Evolutionary conservation across 352 stramenopile species (phyloP), one percentile per base, ranked within the genome.

Genomic region (Pythium dissotocum): DNA sequence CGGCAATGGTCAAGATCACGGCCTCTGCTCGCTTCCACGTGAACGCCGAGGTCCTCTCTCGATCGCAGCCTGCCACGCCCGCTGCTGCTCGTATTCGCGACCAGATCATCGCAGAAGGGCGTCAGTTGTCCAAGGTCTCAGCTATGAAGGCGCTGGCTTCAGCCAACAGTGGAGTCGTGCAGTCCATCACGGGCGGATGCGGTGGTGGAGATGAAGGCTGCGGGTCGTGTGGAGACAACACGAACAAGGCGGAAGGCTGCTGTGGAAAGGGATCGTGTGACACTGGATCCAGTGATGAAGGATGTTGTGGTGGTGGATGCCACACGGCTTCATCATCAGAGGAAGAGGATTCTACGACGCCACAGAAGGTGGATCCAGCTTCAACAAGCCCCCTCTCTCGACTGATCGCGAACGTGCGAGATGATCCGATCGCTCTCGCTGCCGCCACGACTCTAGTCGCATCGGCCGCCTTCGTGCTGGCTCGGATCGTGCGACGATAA

Each of bases 21-120:
- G 71, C 77, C 8, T 67, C 72, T 2, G 77, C 82, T 7, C 78
- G 88, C 40, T 95, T 97, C 70, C 89, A 97, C 70, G 77, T 95
- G 26, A 91, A 76, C 10, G 88, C 69, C 2, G 62, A 81, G 33
- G 77, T 96, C 7, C 32, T 94, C 2, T 86, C 80, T 28, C 77
- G 75, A 6, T 87, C 80, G 4, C 61, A 91, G 60, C 83, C 85
- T 0, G 72, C 67, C 60, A 93, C 82, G 10, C 38, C 65, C 2
- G 80, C 79, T 7, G 85, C 84, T 1, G 76, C 70, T 49, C 77
- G 69, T 28, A 79, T 92, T 58, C 80, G 77, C 14, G 66, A 85
- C 57, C 76, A 82, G 59, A 86, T 91, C 28, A 74, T 77, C 18
- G 76, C 60, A 21, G 60, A 76, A 36, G 78, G 78, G 1, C 68